Evolutionary conservation across 108 stramenopile species (phyloP).

Genomic region (Ochromonas danica): DNA sequence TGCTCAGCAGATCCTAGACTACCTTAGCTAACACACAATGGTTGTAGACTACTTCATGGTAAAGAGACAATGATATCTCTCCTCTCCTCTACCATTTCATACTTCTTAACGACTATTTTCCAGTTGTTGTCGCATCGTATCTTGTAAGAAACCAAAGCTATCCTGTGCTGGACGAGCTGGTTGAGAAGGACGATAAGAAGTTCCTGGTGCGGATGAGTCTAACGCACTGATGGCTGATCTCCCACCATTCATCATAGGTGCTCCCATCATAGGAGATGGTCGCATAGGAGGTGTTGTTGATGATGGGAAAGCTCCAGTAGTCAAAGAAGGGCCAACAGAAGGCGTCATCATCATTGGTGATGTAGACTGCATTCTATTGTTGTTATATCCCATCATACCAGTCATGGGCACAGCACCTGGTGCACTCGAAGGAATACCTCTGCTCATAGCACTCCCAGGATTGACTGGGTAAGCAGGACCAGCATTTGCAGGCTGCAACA

Average conservation of each 20-base stretch:
- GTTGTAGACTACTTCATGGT: too few relatives aligned
- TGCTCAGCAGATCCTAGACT: too few relatives aligned
- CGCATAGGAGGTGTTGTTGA: background rate
- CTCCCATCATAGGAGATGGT: background rate
- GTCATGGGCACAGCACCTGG: too few relatives aligned
- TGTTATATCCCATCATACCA: too few relatives aligned
- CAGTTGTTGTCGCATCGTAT: constrained; percentile 4
- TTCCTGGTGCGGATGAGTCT: background rate
- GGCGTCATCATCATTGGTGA: background rate
- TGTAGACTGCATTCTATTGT: too few relatives aligned
- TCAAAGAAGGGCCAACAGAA: background rate
- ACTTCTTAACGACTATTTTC: too few relatives aligned
- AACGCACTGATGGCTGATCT: background rate
- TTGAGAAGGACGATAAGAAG: background rate
- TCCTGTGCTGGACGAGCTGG: too few relatives aligned
- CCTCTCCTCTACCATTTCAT: too few relatives aligned
- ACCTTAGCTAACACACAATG: too few relatives aligned
- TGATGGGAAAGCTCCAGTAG: background rate
- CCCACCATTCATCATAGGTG: background rate
- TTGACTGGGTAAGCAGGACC: background rate
- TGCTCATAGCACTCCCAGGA: background rate
- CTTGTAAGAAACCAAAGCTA: constrained; percentile 22
- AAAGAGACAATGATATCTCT: too few relatives aligned
- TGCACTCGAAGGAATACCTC: background rate
- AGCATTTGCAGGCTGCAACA: background rate